These are phyloP conservation scores for Podospora pseudopauciseta DNA, from an alignment of 495 filamentous ascomycete genomes.

Conservation along the genomic window DNA sequence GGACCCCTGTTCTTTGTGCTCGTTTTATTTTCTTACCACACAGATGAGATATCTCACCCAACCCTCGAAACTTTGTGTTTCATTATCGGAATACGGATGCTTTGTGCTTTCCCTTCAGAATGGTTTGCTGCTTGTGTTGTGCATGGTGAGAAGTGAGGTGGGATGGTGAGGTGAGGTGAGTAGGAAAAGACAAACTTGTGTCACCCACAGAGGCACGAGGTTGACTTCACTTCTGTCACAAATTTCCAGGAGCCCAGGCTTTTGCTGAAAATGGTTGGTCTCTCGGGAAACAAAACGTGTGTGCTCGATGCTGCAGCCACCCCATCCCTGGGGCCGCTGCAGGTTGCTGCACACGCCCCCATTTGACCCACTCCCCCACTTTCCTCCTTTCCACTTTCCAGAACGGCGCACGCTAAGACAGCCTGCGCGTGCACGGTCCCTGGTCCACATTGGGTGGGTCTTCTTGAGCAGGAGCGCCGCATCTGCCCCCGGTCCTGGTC, in stretches of 20 bases:
- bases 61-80: background rate
- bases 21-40: background rate
- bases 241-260: background rate
- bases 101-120: background rate
- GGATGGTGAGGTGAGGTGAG: no score
- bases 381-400: constrained; percentile 18
- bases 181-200: background rate
- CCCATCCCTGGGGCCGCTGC: background rate
- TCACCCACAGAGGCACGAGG: background rate
- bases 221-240: background rate
- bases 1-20: constrained; percentile 4
- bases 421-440: constrained; percentile 14
- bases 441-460: background rate
- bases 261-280: constrained; percentile 6
- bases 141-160: no score
- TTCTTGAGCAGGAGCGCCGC: constrained; percentile 6
- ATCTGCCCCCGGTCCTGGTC: constrained; percentile 14
- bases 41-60: constrained; percentile 4
- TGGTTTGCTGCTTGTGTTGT: background rate
- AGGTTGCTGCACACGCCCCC: constrained; percentile 12
- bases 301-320: background rate
- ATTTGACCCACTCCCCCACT: constrained; percentile 10
- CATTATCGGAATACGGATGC: no score
- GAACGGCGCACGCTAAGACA: constrained; percentile 19
- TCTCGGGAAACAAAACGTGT: constrained; percentile 16